phyloP scores from a whole-genome alignment of 2,329 filamentous ascomycete species.

The Botrytis deweyae region DNA sequence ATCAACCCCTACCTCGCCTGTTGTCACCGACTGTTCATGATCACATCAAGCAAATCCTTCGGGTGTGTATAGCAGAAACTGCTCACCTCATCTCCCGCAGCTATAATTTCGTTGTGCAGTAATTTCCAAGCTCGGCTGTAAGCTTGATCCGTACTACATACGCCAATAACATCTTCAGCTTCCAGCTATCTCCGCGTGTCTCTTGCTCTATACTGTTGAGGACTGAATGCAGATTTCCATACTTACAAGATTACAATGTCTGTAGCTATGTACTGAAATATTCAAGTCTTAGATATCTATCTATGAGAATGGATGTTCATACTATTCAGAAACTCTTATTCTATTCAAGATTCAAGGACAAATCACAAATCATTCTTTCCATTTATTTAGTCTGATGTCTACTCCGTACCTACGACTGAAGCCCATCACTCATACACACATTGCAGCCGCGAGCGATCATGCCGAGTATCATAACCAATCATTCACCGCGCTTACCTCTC shows the following conservation, averaged over 20 bases:
- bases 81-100: not conserved
- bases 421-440: not conserved
- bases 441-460: not conserved
- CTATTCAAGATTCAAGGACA: not conserved
- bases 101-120: no score
- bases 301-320: no score
- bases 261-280: not conserved
- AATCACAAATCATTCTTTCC: not conserved
- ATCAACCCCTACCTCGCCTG: slow-evolving; percentile 1
- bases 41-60: slow-evolving; percentile 4
- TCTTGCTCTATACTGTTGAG: not conserved
- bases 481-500: not conserved
- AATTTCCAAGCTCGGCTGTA: not conserved
- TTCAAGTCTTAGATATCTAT: no score
- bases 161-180: not conserved
- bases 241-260: not conserved
- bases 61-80: not conserved
- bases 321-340: not conserved
- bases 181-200: not conserved
- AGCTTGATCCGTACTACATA: no score
- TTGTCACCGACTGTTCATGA: not conserved
- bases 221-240: not conserved
- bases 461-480: not conserved
- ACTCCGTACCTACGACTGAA: not conserved
- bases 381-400: not conserved